Evolutionary conservation across 176 grass and related monocot species (phyloP).

Genomic region (Thinopyrum elongatum): DNA sequence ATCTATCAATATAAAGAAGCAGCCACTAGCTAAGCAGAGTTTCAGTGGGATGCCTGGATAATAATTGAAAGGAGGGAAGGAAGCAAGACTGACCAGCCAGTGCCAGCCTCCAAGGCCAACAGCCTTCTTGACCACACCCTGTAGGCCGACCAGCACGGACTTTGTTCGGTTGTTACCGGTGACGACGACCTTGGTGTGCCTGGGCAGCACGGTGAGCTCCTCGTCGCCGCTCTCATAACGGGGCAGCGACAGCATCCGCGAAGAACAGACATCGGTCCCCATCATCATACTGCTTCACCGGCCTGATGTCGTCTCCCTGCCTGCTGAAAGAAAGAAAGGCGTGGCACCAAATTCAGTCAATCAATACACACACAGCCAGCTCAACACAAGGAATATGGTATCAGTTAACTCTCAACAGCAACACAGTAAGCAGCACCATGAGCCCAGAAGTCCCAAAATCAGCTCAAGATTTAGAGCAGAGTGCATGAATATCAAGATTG

Average conservation of each 20-base stretch:
- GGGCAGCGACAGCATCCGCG: constrained; percentile 41
- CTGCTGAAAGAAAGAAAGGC: neutral
- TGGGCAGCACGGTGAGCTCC: constrained; percentile 68
- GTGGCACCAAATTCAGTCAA: constrained; percentile 14
- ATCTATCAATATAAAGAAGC: neutral
- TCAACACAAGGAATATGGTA: neutral
- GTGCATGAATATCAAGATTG: neutral
- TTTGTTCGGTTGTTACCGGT: constrained; percentile 91
- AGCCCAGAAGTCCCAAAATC: neutral
- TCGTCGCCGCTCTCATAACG: constrained; percentile 56
- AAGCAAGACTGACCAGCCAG: constrained; percentile 59
- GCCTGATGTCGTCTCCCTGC: neutral
- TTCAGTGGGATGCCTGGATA: neutral
- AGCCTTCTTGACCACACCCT: constrained; percentile 89
- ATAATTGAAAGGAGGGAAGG: neutral
- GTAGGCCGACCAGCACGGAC: constrained; percentile 75
- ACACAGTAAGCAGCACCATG: constrained; percentile 18
- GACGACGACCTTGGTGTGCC: constrained; percentile 79
- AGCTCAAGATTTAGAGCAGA: constrained; percentile 2
- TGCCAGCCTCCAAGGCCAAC: constrained; percentile 91
- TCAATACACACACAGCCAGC: constrained; percentile 40
- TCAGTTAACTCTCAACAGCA: neutral
- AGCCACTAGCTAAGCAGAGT: constrained; percentile 8
- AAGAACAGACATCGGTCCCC: constrained; percentile 56
- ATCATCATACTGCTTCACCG: constrained; percentile 41